Evolutionary conservation across 106 monocot species (phyloP).

Genomic region (Apostasia shenzhenica): DNA sequence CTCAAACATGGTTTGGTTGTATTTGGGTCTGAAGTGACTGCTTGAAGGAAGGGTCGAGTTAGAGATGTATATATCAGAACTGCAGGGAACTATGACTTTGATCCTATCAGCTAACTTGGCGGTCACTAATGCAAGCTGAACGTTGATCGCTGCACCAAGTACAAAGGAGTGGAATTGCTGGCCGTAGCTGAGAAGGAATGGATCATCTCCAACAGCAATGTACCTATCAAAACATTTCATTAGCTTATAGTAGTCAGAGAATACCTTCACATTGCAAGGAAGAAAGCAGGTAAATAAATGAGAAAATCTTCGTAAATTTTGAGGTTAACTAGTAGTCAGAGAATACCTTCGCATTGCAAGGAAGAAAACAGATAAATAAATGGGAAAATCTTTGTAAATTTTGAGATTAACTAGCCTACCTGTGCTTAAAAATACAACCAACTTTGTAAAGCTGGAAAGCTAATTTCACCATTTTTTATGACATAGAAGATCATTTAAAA

Average conservation of each 20-base stretch:
- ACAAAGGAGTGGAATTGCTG: conserved; percentile 54
- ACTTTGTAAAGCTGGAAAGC: too few relatives aligned
- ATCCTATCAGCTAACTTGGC: conserved; percentile 47
- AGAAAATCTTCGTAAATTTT: too few relatives aligned
- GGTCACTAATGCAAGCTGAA: conserved; percentile 42
- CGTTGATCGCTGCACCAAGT: conserved; percentile 60
- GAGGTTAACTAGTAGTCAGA: too few relatives aligned
- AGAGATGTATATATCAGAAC: conserved; percentile 45
- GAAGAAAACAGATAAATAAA: too few relatives aligned
- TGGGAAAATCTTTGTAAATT: too few relatives aligned
- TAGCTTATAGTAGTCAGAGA: background rate
- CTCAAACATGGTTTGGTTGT: conserved; percentile 71
- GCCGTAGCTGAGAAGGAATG: conserved; percentile 60
- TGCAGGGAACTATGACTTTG: conserved; percentile 79
- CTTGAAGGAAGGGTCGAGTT: conserved; percentile 60
- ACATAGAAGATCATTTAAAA: too few relatives aligned
- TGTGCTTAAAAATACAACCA: too few relatives aligned
- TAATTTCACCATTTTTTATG: too few relatives aligned
- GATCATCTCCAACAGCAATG: conserved; percentile 82
- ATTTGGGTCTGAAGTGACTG: conserved; percentile 61
- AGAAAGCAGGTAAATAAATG: too few relatives aligned
- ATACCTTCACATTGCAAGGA: too few relatives aligned
- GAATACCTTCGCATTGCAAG: too few relatives aligned
- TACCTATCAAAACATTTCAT: conserved; percentile 43
- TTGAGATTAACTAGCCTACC: too few relatives aligned